Conservation (phyloP, 139 green algal species). For the Pleodorina starrii region DNA sequence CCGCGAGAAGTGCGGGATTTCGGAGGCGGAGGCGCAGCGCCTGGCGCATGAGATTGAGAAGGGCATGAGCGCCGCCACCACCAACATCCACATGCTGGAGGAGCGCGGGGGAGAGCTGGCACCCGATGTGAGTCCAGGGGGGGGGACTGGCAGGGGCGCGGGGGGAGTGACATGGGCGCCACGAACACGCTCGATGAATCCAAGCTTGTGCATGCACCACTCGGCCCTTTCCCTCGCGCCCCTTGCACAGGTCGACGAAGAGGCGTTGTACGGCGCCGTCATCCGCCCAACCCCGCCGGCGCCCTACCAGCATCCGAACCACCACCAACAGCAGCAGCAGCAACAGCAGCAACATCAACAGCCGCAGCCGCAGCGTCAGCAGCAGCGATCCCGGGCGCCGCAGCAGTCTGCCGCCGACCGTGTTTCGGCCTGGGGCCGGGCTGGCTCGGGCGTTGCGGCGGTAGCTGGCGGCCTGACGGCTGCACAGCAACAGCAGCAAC, state of each 20-base stretch:
- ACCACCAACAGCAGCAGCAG: conserved; percentile 40
- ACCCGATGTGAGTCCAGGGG: conserved; percentile 61
- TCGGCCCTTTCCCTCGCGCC: neutral
- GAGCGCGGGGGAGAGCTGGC: conserved; percentile 81
- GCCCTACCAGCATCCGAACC: conserved; percentile 18
- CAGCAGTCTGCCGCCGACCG: conserved; percentile 10
- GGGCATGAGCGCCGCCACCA: conserved; percentile 23
- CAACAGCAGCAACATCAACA: conserved; percentile 12
- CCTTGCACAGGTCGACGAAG: conserved; percentile 82
- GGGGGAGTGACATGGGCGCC: too few relatives aligned
- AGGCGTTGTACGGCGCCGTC: conserved; percentile 89
- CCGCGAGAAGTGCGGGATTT: conserved; percentile 73
- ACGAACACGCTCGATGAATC: too few relatives aligned
- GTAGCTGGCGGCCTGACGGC: conserved; percentile 24
- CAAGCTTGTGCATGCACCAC: too few relatives aligned
- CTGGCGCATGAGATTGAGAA: conserved; percentile 89
- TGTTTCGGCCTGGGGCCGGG: conserved; percentile 49
- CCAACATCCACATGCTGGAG: conserved; percentile 87
- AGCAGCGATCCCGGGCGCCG: neutral
- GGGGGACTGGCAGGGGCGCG: too few relatives aligned
- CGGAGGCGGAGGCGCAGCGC: conserved; percentile 79
- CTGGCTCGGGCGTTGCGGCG: conserved; percentile 57
- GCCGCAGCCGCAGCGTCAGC: conserved; percentile 37
- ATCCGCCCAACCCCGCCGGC: conserved; percentile 48
- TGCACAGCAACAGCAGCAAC: neutral